Evolutionary conservation across 192 early-diverging fungal species (phyloP), one percentile per base, ranked within the genome.

Genomic region (Phycomyces nitens): DNA sequence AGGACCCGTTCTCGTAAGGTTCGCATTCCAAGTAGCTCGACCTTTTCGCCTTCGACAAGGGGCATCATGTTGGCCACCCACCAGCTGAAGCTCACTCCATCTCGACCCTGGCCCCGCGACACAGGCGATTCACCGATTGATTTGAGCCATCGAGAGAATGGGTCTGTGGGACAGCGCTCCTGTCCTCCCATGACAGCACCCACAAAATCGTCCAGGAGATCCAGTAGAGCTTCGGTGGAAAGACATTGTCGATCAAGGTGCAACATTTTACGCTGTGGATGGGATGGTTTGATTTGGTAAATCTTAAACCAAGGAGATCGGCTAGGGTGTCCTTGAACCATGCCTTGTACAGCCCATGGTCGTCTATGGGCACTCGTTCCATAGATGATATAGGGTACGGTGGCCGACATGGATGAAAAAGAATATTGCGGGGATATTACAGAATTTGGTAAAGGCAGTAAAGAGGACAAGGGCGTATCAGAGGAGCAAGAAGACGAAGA

Each of bases 21-120:
- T 3, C 44, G 64, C 53, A 71, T 53, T 29, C 60, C 44, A 24
- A 84, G 62, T n/a, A 84, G 56, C 40, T 61, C 72, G 29, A 77
- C 77, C 50, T 74, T 77, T 34, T 81, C 80, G 52, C 64, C 43
- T 47, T 64, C 56, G 14, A 53, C 53, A 5, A 84, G 56, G 1
- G 82, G 80, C 20, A 84, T 52, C 51, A 80, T 72, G 2, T 70
- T 68, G n/a, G 73, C 80, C 0, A 82, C 68, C 80, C 82, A 84
- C 59, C 71, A 84, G 0, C 76, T 71, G 39, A 82, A 77, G 5
- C 62, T 62, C 5, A 78, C 66, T 29, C 73, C 64, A 52, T 74
- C 74, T 18, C 77, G 76, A 14, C 24, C 52, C 61, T 70, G 75
- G n/a, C 77, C 72, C 5, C 76, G 74, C 43, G 67, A 14, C 12